These are phyloP conservation scores for Lathyrus aphaca DNA, from an alignment of 306 rosid genomes.

Conservation along the genomic window DNA sequence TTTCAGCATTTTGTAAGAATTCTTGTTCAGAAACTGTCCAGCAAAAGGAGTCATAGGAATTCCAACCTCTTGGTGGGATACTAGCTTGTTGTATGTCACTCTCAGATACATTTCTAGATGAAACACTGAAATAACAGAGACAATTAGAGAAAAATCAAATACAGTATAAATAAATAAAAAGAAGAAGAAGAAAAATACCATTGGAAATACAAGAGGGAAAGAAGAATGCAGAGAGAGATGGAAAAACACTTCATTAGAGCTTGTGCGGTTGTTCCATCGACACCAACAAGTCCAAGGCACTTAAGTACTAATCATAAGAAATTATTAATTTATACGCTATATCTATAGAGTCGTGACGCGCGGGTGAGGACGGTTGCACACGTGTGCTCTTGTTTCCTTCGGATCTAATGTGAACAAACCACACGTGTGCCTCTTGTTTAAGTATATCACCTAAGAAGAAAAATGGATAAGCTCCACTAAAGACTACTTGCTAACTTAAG, in stretches of 20 bases:
- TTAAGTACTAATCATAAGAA: not conserved
- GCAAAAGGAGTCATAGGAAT: conserved; percentile 84
- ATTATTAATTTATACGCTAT: not conserved
- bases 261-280: conserved; percentile 7
- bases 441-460: too few species aligned
- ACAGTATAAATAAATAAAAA: not conserved
- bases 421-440: too few species aligned
- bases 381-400: conserved; percentile 12
- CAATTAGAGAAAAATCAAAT: not conserved
- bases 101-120: conserved; percentile 41
- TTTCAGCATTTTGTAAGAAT: conserved; percentile 63
- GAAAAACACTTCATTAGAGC: conserved; percentile 45
- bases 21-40: conserved; percentile 88
- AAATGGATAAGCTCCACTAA: too few species aligned
- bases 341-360: too few species aligned
- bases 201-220: conserved; percentile 26
- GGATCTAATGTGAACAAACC: not conserved
- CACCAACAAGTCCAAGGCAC: conserved; percentile 1
- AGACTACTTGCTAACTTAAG: too few species aligned
- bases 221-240: conserved; percentile 36
- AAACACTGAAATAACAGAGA: conserved; percentile 57
- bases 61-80: conserved; percentile 98
- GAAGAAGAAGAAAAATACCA: conserved; percentile 24
- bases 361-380: not conserved
- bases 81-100: conserved; percentile 47